A percentile compares a stretch with the other conserved stretches of the same genome.
phyloP scores from a whole-genome alignment of 228 moss, liverwort and hornwort species.

The Sphagnum magellanicum region DNA sequence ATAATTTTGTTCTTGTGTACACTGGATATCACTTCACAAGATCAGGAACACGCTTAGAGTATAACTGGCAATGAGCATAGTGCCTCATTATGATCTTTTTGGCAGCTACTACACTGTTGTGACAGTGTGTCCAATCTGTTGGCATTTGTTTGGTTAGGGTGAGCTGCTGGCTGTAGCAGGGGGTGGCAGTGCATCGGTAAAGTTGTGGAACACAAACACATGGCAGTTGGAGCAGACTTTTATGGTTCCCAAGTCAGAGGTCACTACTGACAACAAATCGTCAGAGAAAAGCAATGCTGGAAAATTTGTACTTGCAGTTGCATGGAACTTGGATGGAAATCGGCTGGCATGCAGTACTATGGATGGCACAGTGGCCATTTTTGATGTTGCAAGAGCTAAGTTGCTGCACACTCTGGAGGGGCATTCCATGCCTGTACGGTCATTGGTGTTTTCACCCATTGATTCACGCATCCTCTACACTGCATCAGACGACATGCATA shows the following conservation, averaged over 20 bases:
- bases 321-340: conserved; percentile 93
- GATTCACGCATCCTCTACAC: conserved; percentile 80
- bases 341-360: conserved; percentile 91
- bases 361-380: conserved; percentile 82
- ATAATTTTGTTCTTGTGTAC: not conserved
- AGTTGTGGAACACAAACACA: conserved; percentile 79
- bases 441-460: conserved; percentile 82
- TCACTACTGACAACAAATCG: conserved; percentile 29
- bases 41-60: no score
- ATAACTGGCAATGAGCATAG: no score
- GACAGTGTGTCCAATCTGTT: no score
- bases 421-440: conserved; percentile 87
- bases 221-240: conserved; percentile 76
- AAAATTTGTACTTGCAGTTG: conserved; percentile 81
- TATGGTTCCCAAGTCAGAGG: conserved; percentile 49
- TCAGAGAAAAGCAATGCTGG: conserved; percentile 75
- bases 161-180: conserved; percentile 87
- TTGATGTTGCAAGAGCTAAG: conserved; percentile 67
- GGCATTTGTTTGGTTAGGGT: conserved; percentile 32
- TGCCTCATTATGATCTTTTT: no score
- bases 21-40: not conserved
- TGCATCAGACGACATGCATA: conserved; percentile 88
- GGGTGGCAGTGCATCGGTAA: conserved; percentile 86
- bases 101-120: no score
- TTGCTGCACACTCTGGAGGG: conserved; percentile 80